Conservation (phyloP, 177 flowering plant genomes). For the Vitis hybrid region DNA sequence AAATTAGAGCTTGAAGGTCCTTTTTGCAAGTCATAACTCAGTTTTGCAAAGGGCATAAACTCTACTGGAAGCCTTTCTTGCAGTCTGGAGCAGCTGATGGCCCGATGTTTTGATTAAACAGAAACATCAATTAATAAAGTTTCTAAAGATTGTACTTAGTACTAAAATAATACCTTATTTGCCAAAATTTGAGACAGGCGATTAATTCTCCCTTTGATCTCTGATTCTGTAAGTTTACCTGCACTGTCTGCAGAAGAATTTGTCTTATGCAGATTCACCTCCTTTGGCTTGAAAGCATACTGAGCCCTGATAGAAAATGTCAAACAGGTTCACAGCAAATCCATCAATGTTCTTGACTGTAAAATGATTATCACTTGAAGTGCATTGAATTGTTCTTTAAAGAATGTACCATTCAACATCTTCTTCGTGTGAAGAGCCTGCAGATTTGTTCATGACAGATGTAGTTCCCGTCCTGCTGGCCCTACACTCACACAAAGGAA, state of each 20-base stretch:
- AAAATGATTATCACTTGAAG: not conserved
- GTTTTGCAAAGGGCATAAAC: too few species aligned
- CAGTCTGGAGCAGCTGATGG: too few species aligned
- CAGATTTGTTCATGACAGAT: conserved; percentile 29
- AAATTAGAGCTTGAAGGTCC: too few species aligned
- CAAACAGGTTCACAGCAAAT: too few species aligned
- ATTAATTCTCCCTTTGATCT: conserved; percentile 59
- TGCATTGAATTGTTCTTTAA: not conserved
- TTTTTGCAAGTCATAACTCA: too few species aligned
- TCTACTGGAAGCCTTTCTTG: too few species aligned
- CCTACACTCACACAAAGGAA: conserved; percentile 6
- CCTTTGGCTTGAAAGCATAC: conserved; percentile 87
- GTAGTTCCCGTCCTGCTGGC: conserved; percentile 37
- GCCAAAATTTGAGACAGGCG: conserved; percentile 53
- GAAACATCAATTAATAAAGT: not conserved
- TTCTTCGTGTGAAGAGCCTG: conserved; percentile 39
- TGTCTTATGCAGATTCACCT: conserved; percentile 38
- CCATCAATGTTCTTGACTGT: too few species aligned
- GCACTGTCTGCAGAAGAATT: conserved; percentile 22
- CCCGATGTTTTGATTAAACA: too few species aligned
- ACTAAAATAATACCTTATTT: conserved; percentile 51
- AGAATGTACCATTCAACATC: conserved; percentile 57
- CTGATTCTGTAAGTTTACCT: conserved; percentile 44
- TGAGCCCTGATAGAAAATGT: conserved; percentile 39
- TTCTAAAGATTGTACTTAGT: not conserved